Evolutionary conservation across 2,329 filamentous ascomycete genomes (phyloP).

Genomic region (Fusarium hainanense): DNA sequence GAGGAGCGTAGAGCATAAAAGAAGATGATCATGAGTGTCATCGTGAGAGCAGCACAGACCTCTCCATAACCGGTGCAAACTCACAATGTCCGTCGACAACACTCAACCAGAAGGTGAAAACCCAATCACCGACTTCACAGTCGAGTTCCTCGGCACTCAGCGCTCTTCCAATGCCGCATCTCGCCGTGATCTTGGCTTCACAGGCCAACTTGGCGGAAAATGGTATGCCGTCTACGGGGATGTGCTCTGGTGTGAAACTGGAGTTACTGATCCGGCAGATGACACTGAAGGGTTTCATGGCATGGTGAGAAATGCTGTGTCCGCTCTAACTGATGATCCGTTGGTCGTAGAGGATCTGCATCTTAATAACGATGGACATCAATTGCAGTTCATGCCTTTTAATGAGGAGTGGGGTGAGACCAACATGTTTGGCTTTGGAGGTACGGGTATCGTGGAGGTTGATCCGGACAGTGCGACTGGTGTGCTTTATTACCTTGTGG

Average conservation of each 20-base stretch:
- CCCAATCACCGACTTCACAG: constrained; percentile 45
- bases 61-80: accelerated
- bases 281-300: constrained; percentile 53
- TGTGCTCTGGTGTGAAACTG: constrained; percentile 50
- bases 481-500: constrained; percentile 53
- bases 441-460: constrained; percentile 54
- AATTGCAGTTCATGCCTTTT: constrained; percentile 53
- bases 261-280: constrained; percentile 47
- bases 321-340: constrained; percentile 50
- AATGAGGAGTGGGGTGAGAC: constrained; percentile 53
- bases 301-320: constrained; percentile 54
- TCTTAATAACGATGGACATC: constrained; percentile 50
- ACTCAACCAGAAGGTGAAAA: constrained; percentile 53
- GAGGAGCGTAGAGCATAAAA: background rate
- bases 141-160: constrained; percentile 52
- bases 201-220: constrained; percentile 49
- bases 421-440: constrained; percentile 52
- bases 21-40: accelerated
- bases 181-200: constrained; percentile 53
- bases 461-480: constrained; percentile 44
- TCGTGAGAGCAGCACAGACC: accelerated
- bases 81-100: constrained; percentile 47
- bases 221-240: constrained; percentile 54
- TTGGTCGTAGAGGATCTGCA: constrained; percentile 52
- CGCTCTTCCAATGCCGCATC: constrained; percentile 52